Evolutionary conservation across 2,329 filamentous ascomycete species (phyloP).

Genomic region (Colletotrichum truncatum): DNA sequence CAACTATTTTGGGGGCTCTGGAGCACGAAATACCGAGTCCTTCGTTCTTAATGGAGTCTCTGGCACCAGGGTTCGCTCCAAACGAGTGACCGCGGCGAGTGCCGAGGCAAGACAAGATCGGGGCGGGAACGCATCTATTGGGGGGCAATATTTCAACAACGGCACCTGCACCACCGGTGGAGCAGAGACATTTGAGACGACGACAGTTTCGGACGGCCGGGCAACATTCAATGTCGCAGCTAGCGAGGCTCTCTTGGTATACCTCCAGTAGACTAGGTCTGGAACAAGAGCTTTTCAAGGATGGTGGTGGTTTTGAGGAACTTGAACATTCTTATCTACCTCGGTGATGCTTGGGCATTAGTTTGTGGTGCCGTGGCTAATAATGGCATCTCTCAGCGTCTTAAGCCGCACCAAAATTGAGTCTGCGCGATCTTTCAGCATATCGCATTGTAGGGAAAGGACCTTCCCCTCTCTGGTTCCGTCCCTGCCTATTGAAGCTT

Average conservation of each 20-base stretch:
- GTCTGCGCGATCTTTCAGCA: constrained; percentile 33
- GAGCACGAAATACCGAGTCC: background rate
- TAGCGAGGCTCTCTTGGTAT: constrained; percentile 20
- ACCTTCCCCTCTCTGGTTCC: constrained; percentile 32
- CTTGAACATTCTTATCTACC: background rate
- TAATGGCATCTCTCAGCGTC: constrained; percentile 5
- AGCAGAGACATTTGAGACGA: constrained; percentile 13
- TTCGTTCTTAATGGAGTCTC: constrained; percentile 3
- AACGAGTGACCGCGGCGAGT: constrained; percentile 12
- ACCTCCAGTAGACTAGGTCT: background rate
- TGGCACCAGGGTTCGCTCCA: background rate
- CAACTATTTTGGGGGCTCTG: constrained; percentile 45
- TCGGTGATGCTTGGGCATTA: background rate
- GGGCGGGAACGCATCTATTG: constrained; percentile 8
- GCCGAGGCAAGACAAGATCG: constrained; percentile 21
- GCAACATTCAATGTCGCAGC: constrained; percentile 32
- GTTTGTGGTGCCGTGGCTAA: background rate
- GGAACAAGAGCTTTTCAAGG: background rate
- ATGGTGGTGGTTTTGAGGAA: background rate
- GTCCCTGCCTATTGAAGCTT: background rate
- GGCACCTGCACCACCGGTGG: constrained; percentile 9
- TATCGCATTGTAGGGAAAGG: constrained; percentile 38
- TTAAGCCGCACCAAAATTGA: constrained; percentile 32
- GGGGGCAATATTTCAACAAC: constrained; percentile 16
- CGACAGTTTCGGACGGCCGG: background rate